phyloP scores from a whole-genome alignment of 805 yeast genomes.

The Cyberlindnera xylosilytica region DNA sequence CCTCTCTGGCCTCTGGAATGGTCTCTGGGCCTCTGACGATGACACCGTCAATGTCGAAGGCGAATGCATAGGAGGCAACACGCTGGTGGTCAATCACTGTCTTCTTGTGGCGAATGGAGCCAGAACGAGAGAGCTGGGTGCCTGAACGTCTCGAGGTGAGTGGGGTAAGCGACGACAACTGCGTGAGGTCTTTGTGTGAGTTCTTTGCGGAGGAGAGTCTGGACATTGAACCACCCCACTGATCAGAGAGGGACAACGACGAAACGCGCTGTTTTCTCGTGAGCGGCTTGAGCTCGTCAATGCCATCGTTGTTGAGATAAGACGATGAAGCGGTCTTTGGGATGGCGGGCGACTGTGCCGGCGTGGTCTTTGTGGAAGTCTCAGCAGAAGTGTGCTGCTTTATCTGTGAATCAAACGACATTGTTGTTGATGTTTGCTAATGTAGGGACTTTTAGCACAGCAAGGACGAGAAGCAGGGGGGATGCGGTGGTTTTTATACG shows the following conservation, averaged over 20 bases:
- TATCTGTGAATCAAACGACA: constrained; percentile 13
- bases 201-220: constrained; percentile 26
- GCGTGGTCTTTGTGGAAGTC: constrained; percentile 21
- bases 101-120: constrained; percentile 40
- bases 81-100: constrained; percentile 62
- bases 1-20: constrained; percentile 75
- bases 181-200: constrained; percentile 27
- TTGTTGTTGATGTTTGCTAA: neutral
- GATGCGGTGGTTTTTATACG: constrained; percentile 1
- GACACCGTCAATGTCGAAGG: constrained; percentile 92
- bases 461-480: neutral
- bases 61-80: constrained; percentile 82
- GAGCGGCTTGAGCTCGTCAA: constrained; percentile 62
- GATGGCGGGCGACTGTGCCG: constrained; percentile 15
- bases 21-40: constrained; percentile 81
- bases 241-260: constrained; percentile 67
- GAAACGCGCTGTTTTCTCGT: constrained; percentile 61
- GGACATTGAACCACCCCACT: constrained; percentile 48
- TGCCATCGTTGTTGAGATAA: constrained; percentile 69
- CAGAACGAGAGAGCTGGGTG: constrained; percentile 20
- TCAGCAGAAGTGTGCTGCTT: constrained; percentile 7
- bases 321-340: constrained; percentile 48
- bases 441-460: neutral
- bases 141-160: constrained; percentile 18
- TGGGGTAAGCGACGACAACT: constrained; percentile 21